Conservation (phyloP, 805 yeast species). For the Maudiozyma barnettii region DNA sequence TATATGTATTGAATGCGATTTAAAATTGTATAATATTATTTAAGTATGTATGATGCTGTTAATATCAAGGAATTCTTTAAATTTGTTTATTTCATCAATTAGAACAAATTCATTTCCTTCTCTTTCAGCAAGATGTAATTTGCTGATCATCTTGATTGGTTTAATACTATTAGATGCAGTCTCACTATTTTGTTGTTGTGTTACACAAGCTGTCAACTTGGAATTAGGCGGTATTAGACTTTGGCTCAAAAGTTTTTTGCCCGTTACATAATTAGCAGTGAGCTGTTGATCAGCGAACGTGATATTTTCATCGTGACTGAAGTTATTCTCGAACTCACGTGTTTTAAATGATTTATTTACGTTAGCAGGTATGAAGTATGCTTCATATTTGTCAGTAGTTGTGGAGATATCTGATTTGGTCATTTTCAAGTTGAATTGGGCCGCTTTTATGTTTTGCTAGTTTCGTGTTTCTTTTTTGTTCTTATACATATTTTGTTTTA, state of each 20-base stretch:
- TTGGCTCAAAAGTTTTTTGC: neutral
- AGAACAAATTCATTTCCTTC: constrained; percentile 2
- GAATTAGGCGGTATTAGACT: neutral
- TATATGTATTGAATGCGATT: too few species aligned
- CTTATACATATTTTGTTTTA: neutral
- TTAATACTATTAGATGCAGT: neutral
- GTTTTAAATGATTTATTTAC: neutral
- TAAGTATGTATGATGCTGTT: neutral
- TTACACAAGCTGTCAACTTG: neutral
- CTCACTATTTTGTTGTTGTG: neutral
- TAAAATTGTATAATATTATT: neutral
- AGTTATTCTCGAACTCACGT: neutral
- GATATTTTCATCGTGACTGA: neutral
- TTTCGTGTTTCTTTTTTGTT: neutral
- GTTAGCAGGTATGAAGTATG: constrained; percentile 1
- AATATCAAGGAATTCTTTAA: neutral
- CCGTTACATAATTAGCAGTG: neutral
- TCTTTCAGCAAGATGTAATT: neutral
- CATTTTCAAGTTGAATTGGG: neutral
- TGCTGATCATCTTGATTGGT: neutral
- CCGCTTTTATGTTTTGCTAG: neutral
- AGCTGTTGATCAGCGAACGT: neutral
- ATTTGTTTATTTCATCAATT: constrained; percentile 1
- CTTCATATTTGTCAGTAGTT: neutral
- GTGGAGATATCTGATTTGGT: neutral